Evolutionary conservation across 2,329 filamentous ascomycete species (phyloP).

Genomic region (Hymenoscyphus scutula): DNA sequence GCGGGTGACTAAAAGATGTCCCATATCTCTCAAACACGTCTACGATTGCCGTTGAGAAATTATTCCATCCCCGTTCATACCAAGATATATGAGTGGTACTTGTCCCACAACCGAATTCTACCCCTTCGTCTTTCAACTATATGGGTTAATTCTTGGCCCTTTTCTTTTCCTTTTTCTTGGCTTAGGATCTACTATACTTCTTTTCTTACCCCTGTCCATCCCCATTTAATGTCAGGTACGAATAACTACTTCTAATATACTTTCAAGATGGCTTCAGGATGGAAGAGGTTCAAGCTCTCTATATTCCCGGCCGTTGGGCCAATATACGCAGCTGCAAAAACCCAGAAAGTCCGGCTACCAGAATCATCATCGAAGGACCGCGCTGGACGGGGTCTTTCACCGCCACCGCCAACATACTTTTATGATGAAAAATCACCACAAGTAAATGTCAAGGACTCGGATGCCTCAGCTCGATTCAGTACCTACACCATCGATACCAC

Average conservation of each 20-base stretch:
- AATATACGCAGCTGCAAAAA: conserved; percentile 22
- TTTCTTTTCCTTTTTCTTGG: neutral
- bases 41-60: neutral
- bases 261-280: conserved; percentile 18
- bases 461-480: neutral
- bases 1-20: neutral
- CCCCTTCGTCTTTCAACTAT: neutral
- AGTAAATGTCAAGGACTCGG: neutral
- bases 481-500: neutral
- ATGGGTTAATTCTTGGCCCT: neutral
- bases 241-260: neutral
- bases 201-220: neutral
- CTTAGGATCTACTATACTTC: neutral
- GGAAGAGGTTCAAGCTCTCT: conserved; percentile 18
- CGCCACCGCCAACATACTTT: conserved; percentile 13
- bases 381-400: conserved; percentile 1
- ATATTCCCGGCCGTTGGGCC: conserved; percentile 18
- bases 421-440: neutral
- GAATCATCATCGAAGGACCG: neutral
- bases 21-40: neutral
- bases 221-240: neutral
- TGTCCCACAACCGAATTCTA: neutral
- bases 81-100: neutral
- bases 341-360: conserved; percentile 14
- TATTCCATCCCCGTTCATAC: neutral